phyloP scores from a whole-genome alignment of 176 grass and related monocot species.

The Saccharum officinarum region DNA sequence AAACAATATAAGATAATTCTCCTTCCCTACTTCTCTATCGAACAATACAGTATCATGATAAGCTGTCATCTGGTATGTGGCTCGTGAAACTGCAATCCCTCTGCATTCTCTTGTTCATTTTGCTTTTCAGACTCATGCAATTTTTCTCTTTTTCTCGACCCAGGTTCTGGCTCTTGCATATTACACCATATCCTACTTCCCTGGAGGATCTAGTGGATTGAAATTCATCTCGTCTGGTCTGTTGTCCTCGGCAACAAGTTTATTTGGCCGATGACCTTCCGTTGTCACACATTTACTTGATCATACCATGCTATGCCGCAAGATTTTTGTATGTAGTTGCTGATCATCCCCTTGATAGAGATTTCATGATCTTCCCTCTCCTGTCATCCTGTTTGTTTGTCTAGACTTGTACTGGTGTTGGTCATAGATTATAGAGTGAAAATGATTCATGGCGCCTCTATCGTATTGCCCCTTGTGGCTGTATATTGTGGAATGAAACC shows the following conservation, averaged over 20 bases:
- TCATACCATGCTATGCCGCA: conserved; percentile 9
- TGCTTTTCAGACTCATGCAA: background rate
- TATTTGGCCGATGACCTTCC: conserved; percentile 32
- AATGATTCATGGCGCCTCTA: background rate
- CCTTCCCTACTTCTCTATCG: background rate
- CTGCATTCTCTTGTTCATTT: background rate
- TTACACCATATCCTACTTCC: conserved; percentile 95
- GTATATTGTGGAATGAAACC: conserved; percentile 10
- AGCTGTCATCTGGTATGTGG: background rate
- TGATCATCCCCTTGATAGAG: conserved; percentile 24
- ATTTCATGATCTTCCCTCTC: background rate
- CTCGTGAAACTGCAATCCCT: background rate
- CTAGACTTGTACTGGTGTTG: background rate
- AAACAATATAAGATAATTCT: background rate
- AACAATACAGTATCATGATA: background rate
- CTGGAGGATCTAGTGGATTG: conserved; percentile 83
- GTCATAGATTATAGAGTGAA: conserved; percentile 6
- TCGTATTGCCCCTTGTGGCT: background rate
- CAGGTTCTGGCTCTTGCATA: conserved; percentile 89
- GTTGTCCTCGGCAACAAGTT: conserved; percentile 59
- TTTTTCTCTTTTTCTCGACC: conserved; percentile 4
- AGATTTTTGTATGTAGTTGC: conserved; percentile 31
- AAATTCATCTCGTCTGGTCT: conserved; percentile 79
- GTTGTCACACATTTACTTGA: conserved; percentile 1
- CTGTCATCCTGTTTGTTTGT: background rate